Percentiles rank a stretch among this genome's conserved stretches.
Conservation (phyloP, 148 eudicot genomes). For the Camellia granthamiana region DNA sequence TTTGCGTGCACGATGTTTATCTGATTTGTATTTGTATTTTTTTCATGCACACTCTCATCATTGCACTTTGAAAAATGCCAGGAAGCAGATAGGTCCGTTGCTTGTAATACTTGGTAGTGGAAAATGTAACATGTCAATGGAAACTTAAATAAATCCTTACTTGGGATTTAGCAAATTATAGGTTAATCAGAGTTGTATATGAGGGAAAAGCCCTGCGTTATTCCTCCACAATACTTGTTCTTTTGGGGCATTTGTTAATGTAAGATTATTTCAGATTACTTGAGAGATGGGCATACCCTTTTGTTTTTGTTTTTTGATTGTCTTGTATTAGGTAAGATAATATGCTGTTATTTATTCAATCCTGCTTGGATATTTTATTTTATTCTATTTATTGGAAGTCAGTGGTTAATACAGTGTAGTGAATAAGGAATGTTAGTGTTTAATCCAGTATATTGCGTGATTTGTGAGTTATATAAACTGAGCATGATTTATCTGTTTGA, state of each 20-base stretch:
- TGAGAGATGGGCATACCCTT: neutral
- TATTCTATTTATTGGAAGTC: too few species aligned
- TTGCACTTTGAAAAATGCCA: slow-evolving; percentile 15
- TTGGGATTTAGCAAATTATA: slow-evolving; percentile 47
- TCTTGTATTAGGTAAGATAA: too few species aligned
- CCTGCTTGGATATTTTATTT: too few species aligned
- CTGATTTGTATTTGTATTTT: slow-evolving; percentile 26
- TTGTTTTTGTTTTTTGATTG: too few species aligned
- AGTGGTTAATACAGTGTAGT: too few species aligned
- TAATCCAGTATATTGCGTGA: too few species aligned
- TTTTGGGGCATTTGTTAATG: slow-evolving; percentile 10
- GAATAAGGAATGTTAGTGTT: too few species aligned
- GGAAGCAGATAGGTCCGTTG: slow-evolving; percentile 14
- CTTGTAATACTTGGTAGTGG: slow-evolving; percentile 4
- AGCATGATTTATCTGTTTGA: too few species aligned
- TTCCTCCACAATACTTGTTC: neutral
- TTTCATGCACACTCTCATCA: slow-evolving; percentile 29
- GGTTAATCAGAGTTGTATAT: slow-evolving; percentile 14
- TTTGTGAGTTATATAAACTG: too few species aligned
- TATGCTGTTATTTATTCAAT: too few species aligned
- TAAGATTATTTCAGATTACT: neutral
- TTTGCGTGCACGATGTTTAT: slow-evolving; percentile 2
- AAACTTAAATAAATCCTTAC: slow-evolving; percentile 42
- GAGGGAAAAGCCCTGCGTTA: neutral
- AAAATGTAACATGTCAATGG: slow-evolving; percentile 5